Conservation (phyloP, 495 filamentous ascomycete species). For the Friedmanniomyces endolithicus region DNA sequence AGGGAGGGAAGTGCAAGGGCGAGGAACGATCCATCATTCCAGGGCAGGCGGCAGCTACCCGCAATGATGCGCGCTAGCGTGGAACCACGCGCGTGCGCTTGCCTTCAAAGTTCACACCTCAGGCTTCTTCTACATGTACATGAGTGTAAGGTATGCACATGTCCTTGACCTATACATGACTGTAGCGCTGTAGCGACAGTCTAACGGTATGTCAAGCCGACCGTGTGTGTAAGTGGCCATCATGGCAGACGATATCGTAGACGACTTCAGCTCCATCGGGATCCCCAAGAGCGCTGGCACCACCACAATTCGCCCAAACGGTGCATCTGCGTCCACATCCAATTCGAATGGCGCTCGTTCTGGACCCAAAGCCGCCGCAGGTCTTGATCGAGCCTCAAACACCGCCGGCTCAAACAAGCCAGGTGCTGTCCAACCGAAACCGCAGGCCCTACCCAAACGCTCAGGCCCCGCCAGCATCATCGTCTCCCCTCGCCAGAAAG, state of each 20-base stretch:
- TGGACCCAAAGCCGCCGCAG: constrained; percentile 3
- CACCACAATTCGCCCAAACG: neutral
- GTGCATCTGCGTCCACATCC: neutral
- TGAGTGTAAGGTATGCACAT: too few species aligned
- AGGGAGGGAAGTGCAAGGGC: too few species aligned
- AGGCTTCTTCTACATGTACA: too few species aligned
- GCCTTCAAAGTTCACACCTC: too few species aligned
- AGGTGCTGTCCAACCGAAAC: constrained; percentile 55
- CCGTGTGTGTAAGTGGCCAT: neutral
- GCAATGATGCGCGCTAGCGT: too few species aligned
- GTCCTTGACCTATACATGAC: too few species aligned
- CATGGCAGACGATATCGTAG: constrained; percentile 10
- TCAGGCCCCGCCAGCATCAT: constrained; percentile 65
- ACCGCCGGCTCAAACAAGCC: neutral
- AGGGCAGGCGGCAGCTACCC: too few species aligned
- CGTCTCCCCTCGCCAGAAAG: constrained; percentile 79
- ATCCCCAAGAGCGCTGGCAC: neutral
- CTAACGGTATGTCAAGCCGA: too few species aligned
- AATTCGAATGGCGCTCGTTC: constrained; percentile 3
- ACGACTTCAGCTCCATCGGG: constrained; percentile 2
- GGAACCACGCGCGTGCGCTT: too few species aligned
- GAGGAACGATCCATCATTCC: too few species aligned
- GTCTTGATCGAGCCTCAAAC: constrained; percentile 5
- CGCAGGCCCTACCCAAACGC: constrained; percentile 60
- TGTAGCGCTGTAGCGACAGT: too few species aligned